Base-by-base conservation (phyloP, 805 yeast genomes). In the Wickerhamomyces silvicola region DNA sequence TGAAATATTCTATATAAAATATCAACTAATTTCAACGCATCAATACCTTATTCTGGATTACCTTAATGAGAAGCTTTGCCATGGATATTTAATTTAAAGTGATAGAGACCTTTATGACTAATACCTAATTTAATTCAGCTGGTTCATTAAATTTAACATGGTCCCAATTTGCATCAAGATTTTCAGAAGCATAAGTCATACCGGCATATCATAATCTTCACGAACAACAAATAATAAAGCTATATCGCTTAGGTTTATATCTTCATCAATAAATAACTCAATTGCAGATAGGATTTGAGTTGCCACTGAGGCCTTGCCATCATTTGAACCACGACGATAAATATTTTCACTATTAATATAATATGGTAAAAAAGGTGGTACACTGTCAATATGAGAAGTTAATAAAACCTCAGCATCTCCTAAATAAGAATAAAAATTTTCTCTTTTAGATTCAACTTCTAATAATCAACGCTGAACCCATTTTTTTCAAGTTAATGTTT, bases 91-190 rank as follows among this genome's bases (percentile, higher is more conserved):
- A 75, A 37, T 5, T 59, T 48, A 22, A 69, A 66, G 32, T 57
- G 43, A 27, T 60, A 69, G 22, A 64, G 57, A 11, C 85, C 85
- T 53, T 80, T 80, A 48, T 80, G 88, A 10, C 86, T 87, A 5
- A 70, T 70, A 10, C 81, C 84, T 14, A 80, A 59, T 44, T 73
- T 76, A 70, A 60, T 42, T 78, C 85, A 1, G 88, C 80, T 9
- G 88, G 88, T 51, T 80, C 88, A 10, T 87, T 87, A 56, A 79
- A 80, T 19, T 81, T 65, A 11, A 70, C 86, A 8, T 71, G 43
- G 9, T 72, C 71, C 83, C 83, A 79, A 7, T 54, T 48, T 8
- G 62, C 64, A 14, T 64, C 60, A 10, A 48, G 23, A 19, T 42
- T 8, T 1, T 31, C 27, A 41, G 62, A 53, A 4, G 72, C 79